Evolutionary conservation across 768 basidiomycete species (phyloP).

Genomic region (Xerocomellus intermedius): DNA sequence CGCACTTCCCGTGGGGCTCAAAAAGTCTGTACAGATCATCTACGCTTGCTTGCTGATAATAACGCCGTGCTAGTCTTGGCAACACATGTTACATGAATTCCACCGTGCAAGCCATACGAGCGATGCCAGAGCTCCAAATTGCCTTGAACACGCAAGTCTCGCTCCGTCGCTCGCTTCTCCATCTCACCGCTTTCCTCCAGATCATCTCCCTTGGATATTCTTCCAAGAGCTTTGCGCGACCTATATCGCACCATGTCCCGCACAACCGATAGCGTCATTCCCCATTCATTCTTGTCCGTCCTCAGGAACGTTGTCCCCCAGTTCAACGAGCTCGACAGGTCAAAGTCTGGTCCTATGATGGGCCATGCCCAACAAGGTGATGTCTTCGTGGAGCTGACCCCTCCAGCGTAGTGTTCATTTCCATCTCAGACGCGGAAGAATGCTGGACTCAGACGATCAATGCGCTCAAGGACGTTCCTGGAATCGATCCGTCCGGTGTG

Average conservation of each 20-base stretch:
- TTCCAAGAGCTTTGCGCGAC: constrained; percentile 55
- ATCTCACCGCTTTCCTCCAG: constrained; percentile 7
- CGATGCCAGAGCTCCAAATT: constrained; percentile 83
- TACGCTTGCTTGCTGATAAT: neutral
- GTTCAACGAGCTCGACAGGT: constrained; percentile 72
- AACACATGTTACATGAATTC: constrained; percentile 99
- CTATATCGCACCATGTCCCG: constrained; percentile 71
- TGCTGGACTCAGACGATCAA: constrained; percentile 78
- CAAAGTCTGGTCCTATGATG: constrained; percentile 37
- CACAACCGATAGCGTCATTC: constrained; percentile 75
- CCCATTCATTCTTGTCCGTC: constrained; percentile 61
- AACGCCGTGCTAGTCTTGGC: constrained; percentile 51
- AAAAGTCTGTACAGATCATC: constrained; percentile 49
- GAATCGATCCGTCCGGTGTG: constrained; percentile 32
- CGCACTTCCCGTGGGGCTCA: constrained; percentile 75
- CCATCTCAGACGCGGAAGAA: constrained; percentile 82
- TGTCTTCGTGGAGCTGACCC: neutral
- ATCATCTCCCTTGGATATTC: constrained; percentile 42
- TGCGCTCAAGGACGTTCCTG: constrained; percentile 68
- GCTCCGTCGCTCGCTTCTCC: neutral
- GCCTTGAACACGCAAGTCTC: constrained; percentile 58
- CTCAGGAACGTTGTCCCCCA: constrained; percentile 84
- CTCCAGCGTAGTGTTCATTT: neutral
- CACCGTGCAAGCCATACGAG: constrained; percentile 88
- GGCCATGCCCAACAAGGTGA: constrained; percentile 81